Evolutionary conservation across 2,329 filamentous ascomycete species (phyloP).

Genomic region (Orbilia brochopaga): DNA sequence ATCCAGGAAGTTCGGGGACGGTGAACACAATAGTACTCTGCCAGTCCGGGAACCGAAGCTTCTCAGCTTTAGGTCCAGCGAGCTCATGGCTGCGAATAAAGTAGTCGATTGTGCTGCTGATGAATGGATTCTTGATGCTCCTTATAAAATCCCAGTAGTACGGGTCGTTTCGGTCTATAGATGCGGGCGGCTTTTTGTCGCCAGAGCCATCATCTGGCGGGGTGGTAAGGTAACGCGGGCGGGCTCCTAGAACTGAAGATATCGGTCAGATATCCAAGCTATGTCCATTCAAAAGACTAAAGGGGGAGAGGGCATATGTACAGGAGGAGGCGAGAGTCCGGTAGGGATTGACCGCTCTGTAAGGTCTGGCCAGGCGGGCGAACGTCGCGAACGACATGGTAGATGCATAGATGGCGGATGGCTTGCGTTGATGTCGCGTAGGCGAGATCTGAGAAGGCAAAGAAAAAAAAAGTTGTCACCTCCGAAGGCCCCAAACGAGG

Average conservation of each 20-base stretch:
- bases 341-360: slow-evolving; percentile 17
- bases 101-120: slow-evolving; percentile 11
- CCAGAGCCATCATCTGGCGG: background rate
- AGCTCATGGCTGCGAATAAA: slow-evolving; percentile 9
- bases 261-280: background rate
- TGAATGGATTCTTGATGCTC: slow-evolving; percentile 38
- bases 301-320: background rate
- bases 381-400: background rate
- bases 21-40: slow-evolving; percentile 18
- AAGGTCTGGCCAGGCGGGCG: slow-evolving; percentile 15
- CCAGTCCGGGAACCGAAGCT: background rate
- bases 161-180: slow-evolving; percentile 18
- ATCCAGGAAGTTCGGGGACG: slow-evolving; percentile 28
- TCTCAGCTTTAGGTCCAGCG: background rate
- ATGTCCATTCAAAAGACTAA: background rate
- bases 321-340: slow-evolving; percentile 19
- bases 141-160: slow-evolving; percentile 28
- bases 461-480: background rate
- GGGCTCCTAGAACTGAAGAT: slow-evolving; percentile 1
- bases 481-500: background rate
- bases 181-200: background rate
- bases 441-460: too few relatives aligned
- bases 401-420: too few relatives aligned
- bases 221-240: background rate
- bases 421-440: background rate